Percentiles rank a stretch among this genome's conserved stretches.
phyloP scores from a whole-genome alignment of 345 rosid genomes.

The Trapa bicornis region DNA sequence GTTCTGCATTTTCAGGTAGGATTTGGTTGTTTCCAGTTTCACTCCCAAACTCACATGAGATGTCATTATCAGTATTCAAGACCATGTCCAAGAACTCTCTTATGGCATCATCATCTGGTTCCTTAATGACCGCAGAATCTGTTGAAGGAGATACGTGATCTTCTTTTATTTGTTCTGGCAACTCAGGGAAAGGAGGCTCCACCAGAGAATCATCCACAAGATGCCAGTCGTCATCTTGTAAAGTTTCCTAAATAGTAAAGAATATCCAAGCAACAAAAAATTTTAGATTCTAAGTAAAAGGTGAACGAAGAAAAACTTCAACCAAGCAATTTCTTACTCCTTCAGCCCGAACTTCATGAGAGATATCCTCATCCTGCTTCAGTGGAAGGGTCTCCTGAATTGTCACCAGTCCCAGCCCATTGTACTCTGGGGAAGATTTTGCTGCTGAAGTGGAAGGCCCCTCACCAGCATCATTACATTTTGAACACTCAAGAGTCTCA shows the following conservation, averaged over 20 bases:
- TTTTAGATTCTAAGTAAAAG: neutral
- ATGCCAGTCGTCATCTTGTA: constrained; percentile 5
- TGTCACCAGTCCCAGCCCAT: constrained; percentile 9
- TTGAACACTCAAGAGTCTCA: constrained; percentile 11
- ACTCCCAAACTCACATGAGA: neutral
- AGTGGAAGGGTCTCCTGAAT: constrained; percentile 7
- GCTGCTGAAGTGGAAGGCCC: constrained; percentile 14
- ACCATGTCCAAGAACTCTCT: constrained; percentile 6
- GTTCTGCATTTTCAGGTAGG: neutral
- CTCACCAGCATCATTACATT: constrained; percentile 12
- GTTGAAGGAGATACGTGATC: neutral
- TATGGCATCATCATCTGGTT: constrained; percentile 1
- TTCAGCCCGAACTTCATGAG: neutral
- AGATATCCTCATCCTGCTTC: neutral
- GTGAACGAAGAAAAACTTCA: neutral
- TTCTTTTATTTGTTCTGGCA: neutral
- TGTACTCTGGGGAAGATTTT: constrained; percentile 18
- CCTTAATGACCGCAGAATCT: neutral
- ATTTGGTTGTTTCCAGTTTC: neutral
- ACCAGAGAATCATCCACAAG: neutral
- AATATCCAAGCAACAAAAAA: neutral
- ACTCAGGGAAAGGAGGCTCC: neutral
- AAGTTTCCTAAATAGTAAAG: constrained; percentile 4
- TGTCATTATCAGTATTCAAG: neutral
- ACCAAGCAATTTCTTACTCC: constrained; percentile 1